Conservation (phyloP, 768 basidiomycete species). For the Tricholoma sp. region DNA sequence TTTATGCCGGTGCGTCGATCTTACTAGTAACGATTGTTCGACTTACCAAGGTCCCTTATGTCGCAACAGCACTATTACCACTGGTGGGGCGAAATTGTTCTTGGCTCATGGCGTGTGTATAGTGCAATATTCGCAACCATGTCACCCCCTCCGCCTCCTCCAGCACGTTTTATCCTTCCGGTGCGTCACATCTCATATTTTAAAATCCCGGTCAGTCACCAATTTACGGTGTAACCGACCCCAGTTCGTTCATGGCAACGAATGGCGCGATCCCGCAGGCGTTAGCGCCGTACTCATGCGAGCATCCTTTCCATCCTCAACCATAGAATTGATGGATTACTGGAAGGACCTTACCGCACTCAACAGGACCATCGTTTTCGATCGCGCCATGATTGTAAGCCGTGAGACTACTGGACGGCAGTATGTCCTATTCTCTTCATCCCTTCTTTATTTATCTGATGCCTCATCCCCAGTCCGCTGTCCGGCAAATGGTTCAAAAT, state of each 20-base stretch:
- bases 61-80: slow-evolving; percentile 19
- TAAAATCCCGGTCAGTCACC: not conserved
- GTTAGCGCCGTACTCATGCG: slow-evolving; percentile 50
- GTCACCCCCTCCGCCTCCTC: slow-evolving; percentile 4
- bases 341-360: slow-evolving; percentile 55
- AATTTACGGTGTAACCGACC: not conserved
- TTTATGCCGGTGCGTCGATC: slow-evolving; percentile 17
- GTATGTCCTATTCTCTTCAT: slow-evolving; percentile 17
- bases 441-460: not conserved
- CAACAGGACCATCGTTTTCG: slow-evolving; percentile 56
- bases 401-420: slow-evolving; percentile 55
- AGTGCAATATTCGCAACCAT: slow-evolving; percentile 7
- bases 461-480: slow-evolving; percentile 18
- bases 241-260: slow-evolving; percentile 13
- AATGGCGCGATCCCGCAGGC: slow-evolving; percentile 18
- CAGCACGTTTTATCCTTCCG: slow-evolving; percentile 18
- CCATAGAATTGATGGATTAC: slow-evolving; percentile 53
- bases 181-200: slow-evolving; percentile 5
- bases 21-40: not conserved
- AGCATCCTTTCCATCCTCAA: slow-evolving; percentile 53
- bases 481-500: slow-evolving; percentile 30
- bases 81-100: slow-evolving; percentile 26
- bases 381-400: slow-evolving; percentile 58
- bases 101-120: slow-evolving; percentile 20
- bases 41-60: no score